Evolutionary conservation across 495 filamentous ascomycete genomes (phyloP), one percentile per base, ranked within the genome.

Genomic region (Aspergillus steynii): DNA sequence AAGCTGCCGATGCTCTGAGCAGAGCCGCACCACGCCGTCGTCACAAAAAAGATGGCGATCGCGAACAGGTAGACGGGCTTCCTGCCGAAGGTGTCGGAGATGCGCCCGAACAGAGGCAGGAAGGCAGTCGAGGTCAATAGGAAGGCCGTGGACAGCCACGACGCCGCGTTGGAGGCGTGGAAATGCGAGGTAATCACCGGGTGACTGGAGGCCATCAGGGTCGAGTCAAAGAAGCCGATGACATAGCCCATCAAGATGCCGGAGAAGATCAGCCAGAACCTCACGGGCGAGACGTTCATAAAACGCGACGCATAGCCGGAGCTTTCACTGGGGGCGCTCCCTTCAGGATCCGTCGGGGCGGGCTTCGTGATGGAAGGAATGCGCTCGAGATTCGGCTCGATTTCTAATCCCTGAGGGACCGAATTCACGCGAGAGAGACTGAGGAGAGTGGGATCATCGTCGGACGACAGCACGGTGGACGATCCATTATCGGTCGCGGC

Each of bases 121-220:
- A 92, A 88, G 32, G 85, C 83, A 4, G 89, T 92, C 15, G 85
- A 87, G 0, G 89, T 92, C n/a, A 94, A 76, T 8, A 92, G 67
- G 57, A 93, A 94, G 0, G 89, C 85, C 0, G 90, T 92, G 26
- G 90, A 91, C 4, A 94, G 78, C 90, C 90, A 94, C 9, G 89
- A 92, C 6, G 90, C 90, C 20, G 82, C 79, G 66, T 93, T 92
- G 14, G 88, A 88, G 53, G 86, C 82, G 55, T 87, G 77, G 69
- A 94, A 93, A 66, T 91, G 84, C 0, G 88, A 90, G 0, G 90
- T 93, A 55, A 94, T 92, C 34, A 91, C 88, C 8, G 90, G 90
- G 71, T 94, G 90, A 50, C 83, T 88, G 2, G 89, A 91, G 0
- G 90, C 89, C 89, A 94, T 92, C 65, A 93, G 81, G 6, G 90